Evolutionary conservation across 106 monocot genomes (phyloP), one percentile per base, ranked within the genome.

Genomic region (Dactylorhiza incarnata): DNA sequence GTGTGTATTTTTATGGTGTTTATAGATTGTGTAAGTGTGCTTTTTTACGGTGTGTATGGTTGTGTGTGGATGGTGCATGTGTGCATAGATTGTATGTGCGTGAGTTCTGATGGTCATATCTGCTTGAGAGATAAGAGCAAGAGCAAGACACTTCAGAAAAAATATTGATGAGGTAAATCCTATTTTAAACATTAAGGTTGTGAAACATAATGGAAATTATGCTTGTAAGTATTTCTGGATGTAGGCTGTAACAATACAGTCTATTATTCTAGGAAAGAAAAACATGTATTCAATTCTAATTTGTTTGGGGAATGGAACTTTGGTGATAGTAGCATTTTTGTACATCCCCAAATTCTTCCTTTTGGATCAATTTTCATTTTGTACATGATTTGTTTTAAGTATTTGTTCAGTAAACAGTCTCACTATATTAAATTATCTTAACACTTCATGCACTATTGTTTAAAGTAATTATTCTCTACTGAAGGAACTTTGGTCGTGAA

Each of bases 101-200:
- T 29, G 29, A 29, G 29, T 29, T 29, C 29, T 29, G 29, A 29
- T 29, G 29, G 29, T 29, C 29, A 29, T 29, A 29, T 29, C 29
- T 29, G 80, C 81, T 88, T 10, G 97, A 99, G 76, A 94, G 78
- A 77, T 83, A 83, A 83, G 97, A 94, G 50, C n/a, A n/a, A 84
- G 97, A 52, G 97, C 97, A 53, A 86, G 79, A 49, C 82, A 86
- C 68, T 49, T 87, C 12, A 89, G 91, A 47, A 94, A 91, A 86
- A 77, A 72, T 82, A 52, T 83, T 80, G 97, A 99, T 75, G 97
- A 99, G 89, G 94, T 95, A 50, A 84, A 43, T 75, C 44, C 48
- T 50, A 61, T 48, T 78, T 61, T 45, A 25, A 12, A 29, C 26
- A 25, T 2, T 29, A 58, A 58, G 20, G 24, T 65, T 25, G 26